Base-by-base conservation (phyloP, 495 filamentous ascomycete species). In the Immersiella caudata region DNA sequence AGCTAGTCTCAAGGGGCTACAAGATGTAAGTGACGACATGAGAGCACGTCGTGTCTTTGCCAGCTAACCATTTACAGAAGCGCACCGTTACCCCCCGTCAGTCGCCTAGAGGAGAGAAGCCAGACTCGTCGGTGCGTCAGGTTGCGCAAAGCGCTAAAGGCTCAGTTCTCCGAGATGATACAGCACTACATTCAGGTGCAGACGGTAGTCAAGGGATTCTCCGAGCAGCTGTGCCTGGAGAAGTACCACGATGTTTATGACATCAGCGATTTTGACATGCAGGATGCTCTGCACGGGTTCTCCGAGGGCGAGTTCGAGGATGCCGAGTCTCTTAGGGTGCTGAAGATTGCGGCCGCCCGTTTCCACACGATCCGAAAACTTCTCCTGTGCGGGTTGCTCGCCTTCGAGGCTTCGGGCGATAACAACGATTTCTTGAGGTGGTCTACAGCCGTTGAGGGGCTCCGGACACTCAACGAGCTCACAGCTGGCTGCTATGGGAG, bases 161-260 rank as follows among this genome's bases (percentile, higher is more conserved):
- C 85, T 33, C 88, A 86, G 62, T 83, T 96, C 52, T 83, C 85
- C 36, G 83, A 88, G 9, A 85, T 91, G 68, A 89, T 96, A 25
- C 82, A 87, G 54, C 85, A 85, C 14, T 90, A 91, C 71, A 85
- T 89, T 60, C 85, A 88, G 69, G 87, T 89, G 9, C 90, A 87
- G 64, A 81, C 82, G 35, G 82, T 80, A 8, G 78, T 97, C 29
- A 89, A 89, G 72, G 87, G 85, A 6, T 86, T 96, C 36, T 87
- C 92, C 1, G 88, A 93, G 73, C 85, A 90, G 68, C 81, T 88
- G 56, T 91, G 97, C 71, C 80, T 97, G 16, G 94, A 93, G 58
- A 95, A 92, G 79, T 97, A 93, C 74, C 88, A 91, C 67, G 93
- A 97, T 71, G 90, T 97, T 40, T 97, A 97, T 70, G 93, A 98